Conservation (phyloP, 2,329 filamentous ascomycete species). For the Fusarium sp. region DNA sequence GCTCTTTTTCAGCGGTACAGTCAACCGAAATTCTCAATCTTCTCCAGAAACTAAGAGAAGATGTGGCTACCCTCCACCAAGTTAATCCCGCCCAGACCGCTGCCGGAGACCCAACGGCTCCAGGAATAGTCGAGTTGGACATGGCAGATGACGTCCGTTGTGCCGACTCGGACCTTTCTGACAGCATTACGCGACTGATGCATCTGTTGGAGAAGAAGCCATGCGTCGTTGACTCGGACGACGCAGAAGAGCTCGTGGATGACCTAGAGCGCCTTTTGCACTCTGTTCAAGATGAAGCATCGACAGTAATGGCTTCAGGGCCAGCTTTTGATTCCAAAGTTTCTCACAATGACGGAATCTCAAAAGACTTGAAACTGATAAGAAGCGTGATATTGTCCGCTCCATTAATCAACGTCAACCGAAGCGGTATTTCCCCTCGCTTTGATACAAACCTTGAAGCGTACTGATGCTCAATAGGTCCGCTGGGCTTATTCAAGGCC, state of each 20-base stretch:
- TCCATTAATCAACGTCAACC: not conserved
- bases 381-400: not conserved
- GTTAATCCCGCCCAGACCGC: rapidly evolving
- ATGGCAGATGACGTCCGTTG: rapidly evolving
- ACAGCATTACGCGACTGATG: not conserved
- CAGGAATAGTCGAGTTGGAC: not conserved
- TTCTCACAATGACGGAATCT: not conserved
- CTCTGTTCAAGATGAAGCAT: not conserved
- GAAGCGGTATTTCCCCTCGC: not conserved
- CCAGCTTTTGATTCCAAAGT: not conserved
- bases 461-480: not conserved
- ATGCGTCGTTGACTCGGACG: not conserved
- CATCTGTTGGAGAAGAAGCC: not conserved
- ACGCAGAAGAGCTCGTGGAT: not conserved
- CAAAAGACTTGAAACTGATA: not conserved
- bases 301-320: not conserved
- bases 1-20: not conserved
- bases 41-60: not conserved
- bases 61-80: rapidly evolving
- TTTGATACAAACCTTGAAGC: not conserved
- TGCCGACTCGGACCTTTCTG: not conserved
- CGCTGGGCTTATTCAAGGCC: not conserved
- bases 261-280: not conserved
- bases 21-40: not conserved
- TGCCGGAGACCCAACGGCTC: rapidly evolving